These are phyloP conservation scores for Penicillium alfredii DNA, from an alignment of 495 filamentous ascomycete genomes.

Conservation along the genomic window DNA sequence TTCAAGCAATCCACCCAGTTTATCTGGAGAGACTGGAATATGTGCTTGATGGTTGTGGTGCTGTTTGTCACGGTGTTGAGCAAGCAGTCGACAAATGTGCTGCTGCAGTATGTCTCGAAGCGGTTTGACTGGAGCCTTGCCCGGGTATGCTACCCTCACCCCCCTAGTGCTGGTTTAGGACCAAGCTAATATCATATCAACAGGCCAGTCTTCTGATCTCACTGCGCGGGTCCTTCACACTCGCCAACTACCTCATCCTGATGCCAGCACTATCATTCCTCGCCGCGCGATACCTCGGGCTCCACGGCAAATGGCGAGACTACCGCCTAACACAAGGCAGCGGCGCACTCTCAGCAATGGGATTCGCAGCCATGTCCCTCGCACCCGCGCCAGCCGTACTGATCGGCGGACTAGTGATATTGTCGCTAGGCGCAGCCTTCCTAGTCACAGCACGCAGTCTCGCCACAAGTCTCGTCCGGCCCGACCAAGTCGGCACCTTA, in stretches of 20 bases:
- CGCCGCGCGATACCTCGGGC: slow-evolving; percentile 18
- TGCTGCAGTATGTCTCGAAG: slow-evolving; percentile 40
- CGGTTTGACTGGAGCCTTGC: slow-evolving; percentile 37
- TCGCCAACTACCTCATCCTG: slow-evolving; percentile 28
- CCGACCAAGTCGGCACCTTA: slow-evolving; percentile 29
- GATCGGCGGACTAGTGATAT: slow-evolving; percentile 28
- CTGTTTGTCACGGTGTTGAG: slow-evolving; percentile 28
- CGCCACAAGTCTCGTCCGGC: slow-evolving; percentile 28
- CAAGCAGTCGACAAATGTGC: slow-evolving; percentile 23
- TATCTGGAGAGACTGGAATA: slow-evolving; percentile 25
- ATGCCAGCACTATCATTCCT: slow-evolving; percentile 25
- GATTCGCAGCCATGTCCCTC: slow-evolving; percentile 25
- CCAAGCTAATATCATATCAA: slow-evolving; percentile 4
- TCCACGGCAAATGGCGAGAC: slow-evolving; percentile 28
- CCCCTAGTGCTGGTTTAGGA: no score
- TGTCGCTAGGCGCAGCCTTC: slow-evolving; percentile 31
- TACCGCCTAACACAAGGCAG: slow-evolving; percentile 27
- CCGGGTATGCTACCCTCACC: slow-evolving; percentile 14
- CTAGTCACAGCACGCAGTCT: slow-evolving; percentile 27
- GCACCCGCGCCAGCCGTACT: slow-evolving; percentile 28
- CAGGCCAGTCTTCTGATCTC: slow-evolving; percentile 39
- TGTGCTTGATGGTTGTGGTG: slow-evolving; percentile 26
- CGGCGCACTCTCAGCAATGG: slow-evolving; percentile 23
- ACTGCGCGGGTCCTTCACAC: slow-evolving; percentile 30
- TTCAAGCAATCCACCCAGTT: slow-evolving; percentile 26